Evolutionary conservation across 768 basidiomycete species (phyloP), one percentile per base, ranked within the genome.

Genomic region (Leccinum disarticulatum): DNA sequence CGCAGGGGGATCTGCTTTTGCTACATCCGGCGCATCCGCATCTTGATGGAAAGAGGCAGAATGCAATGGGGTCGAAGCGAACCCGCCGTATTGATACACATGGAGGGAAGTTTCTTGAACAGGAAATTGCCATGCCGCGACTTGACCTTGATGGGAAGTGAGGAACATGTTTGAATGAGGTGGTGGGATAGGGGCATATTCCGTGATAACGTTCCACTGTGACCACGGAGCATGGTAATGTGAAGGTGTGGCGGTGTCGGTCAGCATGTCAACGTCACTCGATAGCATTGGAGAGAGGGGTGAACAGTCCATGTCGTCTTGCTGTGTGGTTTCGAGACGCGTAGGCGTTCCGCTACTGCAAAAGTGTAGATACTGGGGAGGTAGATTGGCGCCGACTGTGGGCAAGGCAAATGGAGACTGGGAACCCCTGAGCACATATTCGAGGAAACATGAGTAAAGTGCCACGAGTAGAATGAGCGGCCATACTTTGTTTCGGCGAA

Each of bases 261-360:
- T 52, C 27, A 59, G 43, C 55, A 66, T 66, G 22, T 66, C 65
- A 14, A 59, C 46, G 50, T 66, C 64, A 9, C 28, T n/a, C 22
- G 22, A 22, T 22, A 22, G 22, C 22, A 22, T 22, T 6, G 64
- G 56, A 6, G 55, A 64, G 25, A 50, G 22, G 13, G 62, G 62
- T 11, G 58, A 35, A 19, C 58, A 64, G 15, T 64, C 63, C 63
- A 65, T 64, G 28, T 56, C 57, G 41, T 63, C 63, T 14, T 49
- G 28, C 28, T 49, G 25, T 19, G 19, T 27, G 22, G 25, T 15
- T 49, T 41, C 50, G n/a, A 52, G 13, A n/a, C 35, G 27, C 33
- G 38, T 25, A 48, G 15, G 2, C 17, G 15, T 25, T 31, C 17
- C 30, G 31, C 9, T 11, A 1, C 2, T 43, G n/a, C 28, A 52